A percentile compares a stretch with the other conserved stretches of the same genome.
Conservation (phyloP, 805 yeast genomes). For the Lipomyces starkeyi region DNA sequence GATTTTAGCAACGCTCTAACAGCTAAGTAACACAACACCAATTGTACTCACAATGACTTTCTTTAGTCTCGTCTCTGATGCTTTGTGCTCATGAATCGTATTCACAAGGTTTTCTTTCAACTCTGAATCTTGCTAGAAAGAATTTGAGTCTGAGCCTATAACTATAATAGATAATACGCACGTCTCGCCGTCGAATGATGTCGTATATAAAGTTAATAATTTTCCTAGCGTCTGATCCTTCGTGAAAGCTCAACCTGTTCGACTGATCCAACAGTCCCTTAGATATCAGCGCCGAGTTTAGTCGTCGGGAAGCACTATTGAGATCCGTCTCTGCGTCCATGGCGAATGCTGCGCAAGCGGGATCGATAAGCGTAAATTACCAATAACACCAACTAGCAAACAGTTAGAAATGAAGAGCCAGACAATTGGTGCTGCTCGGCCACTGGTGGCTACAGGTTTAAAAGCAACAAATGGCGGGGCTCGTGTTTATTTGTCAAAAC, state of each 20-base stretch:
- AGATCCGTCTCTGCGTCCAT: constrained; percentile 37
- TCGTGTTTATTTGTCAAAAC: background rate
- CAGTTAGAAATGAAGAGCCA: background rate
- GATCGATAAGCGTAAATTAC: background rate
- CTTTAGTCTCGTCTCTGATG: constrained; percentile 22
- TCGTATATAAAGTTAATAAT: constrained; percentile 33
- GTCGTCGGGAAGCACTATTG: constrained; percentile 29
- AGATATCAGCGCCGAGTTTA: constrained; percentile 28
- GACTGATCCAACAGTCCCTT: constrained; percentile 28
- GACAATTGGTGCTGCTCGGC: background rate
- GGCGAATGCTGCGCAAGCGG: background rate
- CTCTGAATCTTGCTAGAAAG: constrained; percentile 29
- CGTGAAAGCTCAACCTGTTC: constrained; percentile 16
- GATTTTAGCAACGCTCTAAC: background rate
- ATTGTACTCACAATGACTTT: constrained; percentile 15
- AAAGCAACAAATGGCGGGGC: background rate
- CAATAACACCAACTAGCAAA: background rate
- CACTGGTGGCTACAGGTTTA: too few relatives aligned
- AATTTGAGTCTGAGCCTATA: background rate
- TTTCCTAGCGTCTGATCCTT: constrained; percentile 26
- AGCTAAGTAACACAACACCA: background rate
- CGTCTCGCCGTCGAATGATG: constrained; percentile 24
- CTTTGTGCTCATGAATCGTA: constrained; percentile 26
- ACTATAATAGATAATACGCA: background rate
- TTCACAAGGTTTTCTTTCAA: constrained; percentile 30